These are phyloP conservation scores for Trichophyton benhamiae DNA, from an alignment of 2,329 filamentous ascomycete genomes.

Conservation along the genomic window DNA sequence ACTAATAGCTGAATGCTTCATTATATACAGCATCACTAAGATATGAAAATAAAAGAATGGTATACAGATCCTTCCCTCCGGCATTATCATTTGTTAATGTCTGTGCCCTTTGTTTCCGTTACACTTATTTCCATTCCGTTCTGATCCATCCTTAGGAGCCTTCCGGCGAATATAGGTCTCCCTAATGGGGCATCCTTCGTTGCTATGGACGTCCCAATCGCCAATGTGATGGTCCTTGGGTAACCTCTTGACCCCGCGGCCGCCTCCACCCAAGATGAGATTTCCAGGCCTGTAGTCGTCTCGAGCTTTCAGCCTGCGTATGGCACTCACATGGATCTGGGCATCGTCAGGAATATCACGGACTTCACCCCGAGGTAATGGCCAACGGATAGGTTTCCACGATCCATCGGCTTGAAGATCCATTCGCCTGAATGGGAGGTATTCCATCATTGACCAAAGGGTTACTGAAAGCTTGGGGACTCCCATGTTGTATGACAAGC, in stretches of 20 bases:
- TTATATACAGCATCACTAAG: neutral
- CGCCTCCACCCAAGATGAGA: constrained; percentile 66
- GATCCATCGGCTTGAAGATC: constrained; percentile 59
- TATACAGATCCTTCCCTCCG: neutral
- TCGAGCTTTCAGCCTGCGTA: constrained; percentile 56
- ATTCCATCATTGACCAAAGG: constrained; percentile 69
- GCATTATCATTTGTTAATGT: neutral
- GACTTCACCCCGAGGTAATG: constrained; percentile 62
- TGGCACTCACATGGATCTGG: constrained; percentile 60
- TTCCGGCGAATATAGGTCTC: constrained; percentile 50
- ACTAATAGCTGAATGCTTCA: neutral
- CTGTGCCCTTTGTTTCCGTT: neutral
- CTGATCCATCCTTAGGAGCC: neutral
- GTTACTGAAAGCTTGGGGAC: constrained; percentile 45
- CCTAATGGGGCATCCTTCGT: constrained; percentile 54
- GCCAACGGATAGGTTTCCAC: constrained; percentile 73
- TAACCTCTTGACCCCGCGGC: constrained; percentile 53
- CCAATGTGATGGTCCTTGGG: constrained; percentile 54
- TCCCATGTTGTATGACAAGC: constrained; percentile 52
- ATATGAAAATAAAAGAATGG: neutral
- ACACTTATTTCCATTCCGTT: neutral
- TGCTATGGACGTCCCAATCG: constrained; percentile 55
- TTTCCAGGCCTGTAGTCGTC: constrained; percentile 61
- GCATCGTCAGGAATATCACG: constrained; percentile 62
- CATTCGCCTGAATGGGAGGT: constrained; percentile 69